These are phyloP conservation scores for Colletotrichum caudatum DNA, from an alignment of 2,329 filamentous ascomycete species.

Conservation along the genomic window DNA sequence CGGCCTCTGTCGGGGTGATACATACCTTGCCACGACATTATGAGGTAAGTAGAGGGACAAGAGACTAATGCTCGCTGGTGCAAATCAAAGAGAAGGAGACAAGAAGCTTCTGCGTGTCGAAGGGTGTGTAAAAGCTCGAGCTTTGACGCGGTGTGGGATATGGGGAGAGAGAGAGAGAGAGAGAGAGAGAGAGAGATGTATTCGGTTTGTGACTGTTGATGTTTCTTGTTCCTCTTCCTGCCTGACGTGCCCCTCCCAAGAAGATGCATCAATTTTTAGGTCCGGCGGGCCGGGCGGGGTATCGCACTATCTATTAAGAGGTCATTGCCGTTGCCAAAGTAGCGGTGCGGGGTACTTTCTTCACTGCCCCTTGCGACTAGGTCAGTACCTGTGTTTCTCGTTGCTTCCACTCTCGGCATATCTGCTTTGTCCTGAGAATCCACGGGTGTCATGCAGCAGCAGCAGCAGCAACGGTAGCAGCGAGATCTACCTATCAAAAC, in stretches of 20 bases:
- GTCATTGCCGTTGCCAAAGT: conserved; percentile 29
- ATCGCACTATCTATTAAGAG: conserved; percentile 31
- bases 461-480: conserved; percentile 3
- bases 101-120: conserved; percentile 37
- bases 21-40: conserved; percentile 82
- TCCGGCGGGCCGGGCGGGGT: conserved; percentile 40
- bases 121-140: conserved; percentile 30
- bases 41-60: conserved; percentile 47
- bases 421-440: conserved; percentile 33
- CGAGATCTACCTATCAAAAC: neutral
- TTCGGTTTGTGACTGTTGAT: conserved; percentile 38
- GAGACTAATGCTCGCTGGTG: conserved; percentile 39
- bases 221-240: conserved; percentile 39
- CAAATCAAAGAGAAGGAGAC: conserved; percentile 37
- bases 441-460: conserved; percentile 18
- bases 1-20: conserved; percentile 37
- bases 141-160: conserved; percentile 42
- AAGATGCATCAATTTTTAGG: conserved; percentile 38
- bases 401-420: conserved; percentile 36
- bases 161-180: conserved; percentile 8
- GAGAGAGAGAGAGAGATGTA: conserved; percentile 22
- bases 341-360: conserved; percentile 39
- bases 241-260: conserved; percentile 37
- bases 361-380: conserved; percentile 26
- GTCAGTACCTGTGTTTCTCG: conserved; percentile 37